These are phyloP conservation scores for Eimeria brunetti DNA, from an alignment of 169 alveolate genomes.

Conservation along the genomic window DNA sequence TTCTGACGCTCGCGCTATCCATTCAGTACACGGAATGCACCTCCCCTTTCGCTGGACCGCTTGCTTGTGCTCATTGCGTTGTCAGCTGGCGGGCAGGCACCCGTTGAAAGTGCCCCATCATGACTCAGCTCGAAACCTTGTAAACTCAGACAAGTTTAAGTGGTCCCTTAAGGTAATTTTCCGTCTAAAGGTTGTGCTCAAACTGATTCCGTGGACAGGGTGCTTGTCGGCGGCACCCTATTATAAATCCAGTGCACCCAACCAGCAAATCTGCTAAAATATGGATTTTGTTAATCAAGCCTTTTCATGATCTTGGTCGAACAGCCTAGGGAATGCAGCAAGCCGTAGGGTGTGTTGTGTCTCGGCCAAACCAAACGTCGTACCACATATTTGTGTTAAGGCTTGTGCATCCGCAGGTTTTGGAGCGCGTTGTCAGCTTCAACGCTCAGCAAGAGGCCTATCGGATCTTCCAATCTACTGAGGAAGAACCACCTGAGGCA, in stretches of 20 bases:
- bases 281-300: too few species aligned
- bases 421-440: constrained; percentile 71
- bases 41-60: not conserved
- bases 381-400: not conserved
- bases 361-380: not conserved
- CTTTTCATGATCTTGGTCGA: not conserved
- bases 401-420: constrained; percentile 13
- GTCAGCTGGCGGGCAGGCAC: constrained; percentile 12
- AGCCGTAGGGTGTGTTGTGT: not conserved
- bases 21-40: not conserved
- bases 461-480: constrained; percentile 41
- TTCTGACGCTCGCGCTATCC: not conserved
- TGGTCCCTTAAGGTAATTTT: constrained; percentile 69
- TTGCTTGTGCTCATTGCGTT: not conserved
- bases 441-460: constrained; percentile 67
- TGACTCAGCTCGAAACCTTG: constrained; percentile 16
- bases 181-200: not conserved
- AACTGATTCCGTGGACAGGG: not conserved
- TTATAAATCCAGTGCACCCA: not conserved
- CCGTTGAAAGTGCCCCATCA: constrained; percentile 29
- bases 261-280: not conserved
- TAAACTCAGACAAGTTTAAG: constrained; percentile 49
- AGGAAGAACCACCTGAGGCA: constrained; percentile 30
- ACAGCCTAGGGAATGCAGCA: not conserved
- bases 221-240: not conserved